These are phyloP conservation scores for Metarhizium humberi DNA, from an alignment of 2,329 filamentous ascomycete species.

Conservation along the genomic window DNA sequence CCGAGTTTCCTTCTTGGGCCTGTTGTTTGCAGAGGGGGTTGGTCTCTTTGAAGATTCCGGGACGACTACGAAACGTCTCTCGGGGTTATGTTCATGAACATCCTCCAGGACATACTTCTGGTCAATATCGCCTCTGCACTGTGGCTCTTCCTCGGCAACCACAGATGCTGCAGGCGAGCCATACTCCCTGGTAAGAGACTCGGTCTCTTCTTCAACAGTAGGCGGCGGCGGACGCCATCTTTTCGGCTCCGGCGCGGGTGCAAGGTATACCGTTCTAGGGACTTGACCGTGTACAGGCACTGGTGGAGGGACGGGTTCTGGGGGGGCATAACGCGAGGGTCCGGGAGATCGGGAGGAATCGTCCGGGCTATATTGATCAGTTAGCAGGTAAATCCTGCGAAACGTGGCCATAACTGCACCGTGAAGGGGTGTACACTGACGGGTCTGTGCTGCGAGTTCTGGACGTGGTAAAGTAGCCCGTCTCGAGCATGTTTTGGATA, in stretches of 20 bases:
- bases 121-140: constrained; percentile 54
- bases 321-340: constrained; percentile 2
- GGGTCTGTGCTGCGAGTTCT: constrained; percentile 25
- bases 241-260: constrained; percentile 7
- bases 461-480: constrained; percentile 41
- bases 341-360: constrained; percentile 12
- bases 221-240: constrained; percentile 49
- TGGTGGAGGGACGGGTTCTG: constrained; percentile 11
- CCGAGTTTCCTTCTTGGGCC: neutral
- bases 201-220: constrained; percentile 59
- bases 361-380: neutral
- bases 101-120: constrained; percentile 60
- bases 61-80: constrained; percentile 57
- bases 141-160: constrained; percentile 41
- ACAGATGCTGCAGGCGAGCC: constrained; percentile 22
- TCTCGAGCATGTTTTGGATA: constrained; percentile 37
- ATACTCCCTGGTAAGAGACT: constrained; percentile 53
- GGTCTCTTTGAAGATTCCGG: constrained; percentile 18
- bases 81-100: constrained; percentile 48
- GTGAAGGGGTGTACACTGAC: constrained; percentile 11
- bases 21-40: neutral
- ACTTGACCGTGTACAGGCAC: constrained; percentile 6
- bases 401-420: neutral
- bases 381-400: neutral
- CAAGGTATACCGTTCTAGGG: constrained; percentile 7